Base-by-base conservation (phyloP, 805 yeast species). In the Candida loeiensis region DNA sequence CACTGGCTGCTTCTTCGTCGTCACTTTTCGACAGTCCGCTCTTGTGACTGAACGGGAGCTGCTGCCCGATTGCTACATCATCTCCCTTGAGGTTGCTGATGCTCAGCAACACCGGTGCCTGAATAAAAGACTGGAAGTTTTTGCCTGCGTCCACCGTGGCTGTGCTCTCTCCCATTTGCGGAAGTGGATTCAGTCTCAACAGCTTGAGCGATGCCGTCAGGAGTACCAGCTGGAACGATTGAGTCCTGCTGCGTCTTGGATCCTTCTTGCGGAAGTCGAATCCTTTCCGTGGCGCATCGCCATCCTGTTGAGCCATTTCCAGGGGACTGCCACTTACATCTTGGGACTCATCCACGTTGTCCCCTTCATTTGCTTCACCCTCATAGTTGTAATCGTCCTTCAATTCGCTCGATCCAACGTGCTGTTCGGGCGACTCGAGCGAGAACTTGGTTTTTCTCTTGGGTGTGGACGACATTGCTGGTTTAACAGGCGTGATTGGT, bases 111-210 rank as follows among this genome's bases (percentile, higher is more conserved):
- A 67, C 73, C 1, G 74, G 74, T 1, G 73, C 74, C 51, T 69
- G 74, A 39, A 69, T 69, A 43, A 64, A 68, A 16, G 69, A 61
- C 53, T 69, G 74, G 53, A 67, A 66, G 50, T 69, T 64, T 48
- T 64, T 50, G 24, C 47, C 32, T 43, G 41, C 39, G 17, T 37
- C 30, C 11, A 24, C 13, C 40, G 13, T 43, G n/a, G 43, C 36
- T 39, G 47, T 43, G 13, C 39, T 38, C 19, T 45, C 48, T 4
- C 50, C 36, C 37, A 34, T 34, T 17, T 27, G 33, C 21, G 16
- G 33, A 9, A 17, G 21, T 7, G 33, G 21, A 11, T 21, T 64
- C 36, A 62, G 66, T 39, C 61, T 63, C 28, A 69, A 49, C 25
- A 68, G 60, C 45, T 64, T 66, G 34, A 69, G 53, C 4, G 73